phyloP scores from a whole-genome alignment of 2,329 filamentous ascomycete species.

The Chaetothyriales sp. region DNA sequence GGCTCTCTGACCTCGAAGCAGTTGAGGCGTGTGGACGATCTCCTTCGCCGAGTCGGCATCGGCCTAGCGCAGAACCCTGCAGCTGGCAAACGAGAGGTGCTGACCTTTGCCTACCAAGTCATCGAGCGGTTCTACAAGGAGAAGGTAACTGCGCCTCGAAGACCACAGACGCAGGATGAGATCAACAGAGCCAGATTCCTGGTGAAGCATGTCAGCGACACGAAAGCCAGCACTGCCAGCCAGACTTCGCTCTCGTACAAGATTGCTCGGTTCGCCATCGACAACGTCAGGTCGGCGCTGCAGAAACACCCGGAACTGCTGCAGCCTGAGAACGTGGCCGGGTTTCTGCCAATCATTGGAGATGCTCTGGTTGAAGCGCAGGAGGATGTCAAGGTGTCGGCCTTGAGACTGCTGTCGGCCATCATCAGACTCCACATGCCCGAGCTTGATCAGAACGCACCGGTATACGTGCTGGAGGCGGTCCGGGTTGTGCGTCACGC shows the following conservation, averaged over 20 bases:
- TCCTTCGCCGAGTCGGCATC: constrained; percentile 66
- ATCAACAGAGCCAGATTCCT: constrained; percentile 59
- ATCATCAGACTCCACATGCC: constrained; percentile 71
- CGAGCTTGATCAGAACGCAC: constrained; percentile 52
- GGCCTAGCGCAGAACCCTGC: constrained; percentile 71
- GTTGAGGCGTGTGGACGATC: constrained; percentile 77
- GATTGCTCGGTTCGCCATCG: constrained; percentile 71
- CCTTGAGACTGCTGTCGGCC: constrained; percentile 68
- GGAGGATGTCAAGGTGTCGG: constrained; percentile 82
- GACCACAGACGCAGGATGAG: constrained; percentile 33
- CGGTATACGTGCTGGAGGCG: constrained; percentile 72
- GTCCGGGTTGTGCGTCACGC: constrained; percentile 65
- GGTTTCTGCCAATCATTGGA: constrained; percentile 77
- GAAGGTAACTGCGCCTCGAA: constrained; percentile 29
- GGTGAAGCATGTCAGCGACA: constrained; percentile 59
- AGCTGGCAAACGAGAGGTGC: constrained; percentile 60
- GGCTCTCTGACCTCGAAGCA: constrained; percentile 74
- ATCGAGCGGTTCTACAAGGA: constrained; percentile 71
- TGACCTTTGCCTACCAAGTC: constrained; percentile 92
- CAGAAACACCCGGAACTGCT: constrained; percentile 72
- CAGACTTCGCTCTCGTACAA: constrained; percentile 60
- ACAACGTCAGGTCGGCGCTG: constrained; percentile 70
- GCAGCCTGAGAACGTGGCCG: constrained; percentile 62
- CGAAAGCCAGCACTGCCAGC: constrained; percentile 33
- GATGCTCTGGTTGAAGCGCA: constrained; percentile 72